These are phyloP conservation scores for Asterophora lycoperdoides DNA, from an alignment of 768 basidiomycete species.

Conservation along the genomic window DNA sequence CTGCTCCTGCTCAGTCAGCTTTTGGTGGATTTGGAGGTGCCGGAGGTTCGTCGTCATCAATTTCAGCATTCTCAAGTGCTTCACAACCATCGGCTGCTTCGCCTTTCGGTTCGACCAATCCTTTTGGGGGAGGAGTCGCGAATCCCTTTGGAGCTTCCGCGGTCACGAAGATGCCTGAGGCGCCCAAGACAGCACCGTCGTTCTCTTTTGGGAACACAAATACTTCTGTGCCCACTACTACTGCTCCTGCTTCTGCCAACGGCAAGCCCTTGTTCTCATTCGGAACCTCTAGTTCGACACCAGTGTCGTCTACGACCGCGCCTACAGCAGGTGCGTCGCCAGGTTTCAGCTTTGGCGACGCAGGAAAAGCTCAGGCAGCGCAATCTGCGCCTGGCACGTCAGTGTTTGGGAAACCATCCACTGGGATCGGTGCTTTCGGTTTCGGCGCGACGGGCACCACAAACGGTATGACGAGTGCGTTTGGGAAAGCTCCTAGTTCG, in stretches of 20 bases:
- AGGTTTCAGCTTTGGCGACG: constrained; percentile 14
- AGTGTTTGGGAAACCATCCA: constrained; percentile 16
- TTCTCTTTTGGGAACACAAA: constrained; percentile 11
- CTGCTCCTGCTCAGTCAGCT: constrained; percentile 1
- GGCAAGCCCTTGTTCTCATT: constrained; percentile 15
- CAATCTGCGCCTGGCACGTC: constrained; percentile 22
- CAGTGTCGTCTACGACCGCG: constrained; percentile 4
- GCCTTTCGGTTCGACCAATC: neutral
- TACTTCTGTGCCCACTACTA: constrained; percentile 4
- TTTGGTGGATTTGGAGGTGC: constrained; percentile 13
- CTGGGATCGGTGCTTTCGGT: constrained; percentile 26
- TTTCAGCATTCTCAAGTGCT: neutral
- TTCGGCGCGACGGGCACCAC: constrained; percentile 21
- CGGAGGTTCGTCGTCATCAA: neutral
- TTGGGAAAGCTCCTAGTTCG: constrained; percentile 17
- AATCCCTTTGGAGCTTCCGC: neutral
- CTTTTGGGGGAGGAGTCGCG: constrained; percentile 3
- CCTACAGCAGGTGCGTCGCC: constrained; percentile 6
- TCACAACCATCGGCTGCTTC: neutral
- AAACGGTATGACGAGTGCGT: constrained; percentile 5
- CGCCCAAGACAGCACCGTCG: constrained; percentile 10
- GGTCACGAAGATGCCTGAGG: neutral
- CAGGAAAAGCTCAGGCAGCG: constrained; percentile 21
- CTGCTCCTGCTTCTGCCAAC: neutral
- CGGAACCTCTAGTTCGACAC: constrained; percentile 7